Base-by-base conservation (phyloP, 176 grass and related monocot species). In the Raddia distichophylla region DNA sequence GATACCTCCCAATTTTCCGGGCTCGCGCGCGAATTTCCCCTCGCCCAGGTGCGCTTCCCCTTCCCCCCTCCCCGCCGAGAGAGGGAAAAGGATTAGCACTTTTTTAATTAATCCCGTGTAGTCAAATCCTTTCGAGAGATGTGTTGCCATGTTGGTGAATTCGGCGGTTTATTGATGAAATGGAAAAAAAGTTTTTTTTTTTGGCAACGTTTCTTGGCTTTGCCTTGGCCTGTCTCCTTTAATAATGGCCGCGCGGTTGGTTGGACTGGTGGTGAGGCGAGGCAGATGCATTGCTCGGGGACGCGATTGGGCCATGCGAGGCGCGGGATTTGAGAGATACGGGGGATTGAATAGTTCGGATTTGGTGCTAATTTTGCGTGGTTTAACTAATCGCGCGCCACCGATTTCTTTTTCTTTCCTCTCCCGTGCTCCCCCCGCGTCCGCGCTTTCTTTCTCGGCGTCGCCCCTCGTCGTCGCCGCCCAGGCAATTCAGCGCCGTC, bases 241-340 rank as follows among this genome's bases (percentile, higher is more conserved):
- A 85, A 86, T 76, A 82, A 86, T 78, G 82, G 70, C 50, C 75
- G 80, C 75, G 81, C 44, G 53, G 87, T 17, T 80, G 81, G 76
- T 69, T 71, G 71, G 18, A 62, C 48, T 66, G 60, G 43, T 60
- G 8, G 43, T 60, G 8, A 42, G 77, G 87, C 83, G 71, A 77
- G 87, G 27, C 1, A 48, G 47, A 89, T 84, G 88, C 78, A 90
- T 90, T 90, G 88, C 73, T 73, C 67, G 60, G 71, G 32, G 9
- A 52, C 16, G n/a, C 5, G 74, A 83, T 88, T 74, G 16, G 43
- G 80, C 74, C 86, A 71, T 64, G 80, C 9, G 60, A 67, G 86
- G 67, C 66, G 43, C 74, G 59, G 73, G 83, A 89, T 85, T 85
- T 81, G 64, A 79, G 82, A 56, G 87, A 85, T 89, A 68, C 87